These are phyloP conservation scores for Neostapfia colusana DNA, from an alignment of 176 grass and related monocot species.

Conservation along the genomic window DNA sequence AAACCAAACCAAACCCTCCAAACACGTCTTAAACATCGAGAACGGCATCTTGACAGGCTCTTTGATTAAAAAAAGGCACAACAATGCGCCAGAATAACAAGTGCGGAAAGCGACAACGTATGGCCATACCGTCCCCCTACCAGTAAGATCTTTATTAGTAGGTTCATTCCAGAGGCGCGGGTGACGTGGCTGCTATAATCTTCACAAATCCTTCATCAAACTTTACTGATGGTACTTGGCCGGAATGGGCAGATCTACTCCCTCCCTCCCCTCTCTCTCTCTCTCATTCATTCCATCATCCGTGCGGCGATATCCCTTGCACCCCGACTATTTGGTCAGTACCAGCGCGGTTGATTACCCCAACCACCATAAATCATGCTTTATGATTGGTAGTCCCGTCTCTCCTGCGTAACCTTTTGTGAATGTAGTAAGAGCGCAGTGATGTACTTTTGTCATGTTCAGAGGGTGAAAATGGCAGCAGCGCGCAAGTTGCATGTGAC, in stretches of 20 bases:
- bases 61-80: background rate
- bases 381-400: background rate
- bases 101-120: background rate
- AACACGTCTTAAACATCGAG: background rate
- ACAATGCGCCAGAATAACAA: constrained; percentile 5
- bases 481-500: constrained; percentile 3
- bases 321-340: background rate
- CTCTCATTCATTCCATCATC: constrained; percentile 11
- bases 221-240: background rate
- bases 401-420: background rate
- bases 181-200: constrained; percentile 6
- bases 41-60: constrained; percentile 14
- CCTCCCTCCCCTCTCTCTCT: too few relatives aligned
- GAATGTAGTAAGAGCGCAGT: background rate
- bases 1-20: background rate
- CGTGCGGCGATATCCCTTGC: constrained; percentile 2
- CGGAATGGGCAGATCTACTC: constrained; percentile 13
- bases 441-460: background rate
- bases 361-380: constrained; percentile 24
- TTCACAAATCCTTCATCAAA: background rate
- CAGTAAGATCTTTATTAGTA: constrained; percentile 23
- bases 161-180: background rate
- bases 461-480: background rate
- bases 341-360: background rate
- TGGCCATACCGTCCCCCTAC: background rate